Evolutionary conservation across 2,329 filamentous ascomycete species (phyloP).

Genomic region (Fusarium longipes): DNA sequence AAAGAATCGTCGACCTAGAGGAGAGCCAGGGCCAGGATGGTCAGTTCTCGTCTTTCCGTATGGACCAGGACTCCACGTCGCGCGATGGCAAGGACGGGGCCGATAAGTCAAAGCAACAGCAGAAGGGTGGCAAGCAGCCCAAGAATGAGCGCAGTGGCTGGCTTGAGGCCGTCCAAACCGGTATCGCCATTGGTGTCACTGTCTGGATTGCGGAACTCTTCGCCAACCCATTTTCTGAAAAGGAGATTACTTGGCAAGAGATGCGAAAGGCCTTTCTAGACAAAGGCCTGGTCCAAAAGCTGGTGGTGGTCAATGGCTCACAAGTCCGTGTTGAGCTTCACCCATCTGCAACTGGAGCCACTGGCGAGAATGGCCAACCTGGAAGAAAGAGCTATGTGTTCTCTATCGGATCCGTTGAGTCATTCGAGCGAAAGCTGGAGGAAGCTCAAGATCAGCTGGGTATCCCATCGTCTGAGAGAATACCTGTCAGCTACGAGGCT

Average conservation of each 20-base stretch:
- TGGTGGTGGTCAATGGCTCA: constrained; percentile 78
- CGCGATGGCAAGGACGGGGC: constrained; percentile 36
- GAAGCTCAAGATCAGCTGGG: constrained; percentile 87
- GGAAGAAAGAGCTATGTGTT: constrained; percentile 76
- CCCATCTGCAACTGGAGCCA: constrained; percentile 67
- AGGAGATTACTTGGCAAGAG: constrained; percentile 98
- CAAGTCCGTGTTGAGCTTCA: constrained; percentile 85
- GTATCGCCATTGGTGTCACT: constrained; percentile 64
- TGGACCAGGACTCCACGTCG: constrained; percentile 40
- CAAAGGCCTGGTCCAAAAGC: constrained; percentile 94
- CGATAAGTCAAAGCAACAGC: constrained; percentile 47
- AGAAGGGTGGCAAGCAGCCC: constrained; percentile 50
- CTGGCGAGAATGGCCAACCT: constrained; percentile 44
- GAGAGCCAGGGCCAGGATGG: constrained; percentile 35
- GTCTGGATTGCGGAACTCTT: constrained; percentile 58
- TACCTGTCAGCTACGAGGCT: constrained; percentile 87
- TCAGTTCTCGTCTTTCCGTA: constrained; percentile 36
- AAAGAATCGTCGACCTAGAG: constrained; percentile 50
- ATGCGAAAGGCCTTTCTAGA: constrained; percentile 93
- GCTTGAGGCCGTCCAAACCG: constrained; percentile 52
- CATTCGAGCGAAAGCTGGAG: constrained; percentile 89
- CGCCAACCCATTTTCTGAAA: constrained; percentile 58
- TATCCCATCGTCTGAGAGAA: constrained; percentile 88
- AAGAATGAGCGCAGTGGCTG: constrained; percentile 52
- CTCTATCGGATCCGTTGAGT: constrained; percentile 92